Base-by-base conservation (phyloP, 305 asterid genomes). In the Solanum hybrid region DNA sequence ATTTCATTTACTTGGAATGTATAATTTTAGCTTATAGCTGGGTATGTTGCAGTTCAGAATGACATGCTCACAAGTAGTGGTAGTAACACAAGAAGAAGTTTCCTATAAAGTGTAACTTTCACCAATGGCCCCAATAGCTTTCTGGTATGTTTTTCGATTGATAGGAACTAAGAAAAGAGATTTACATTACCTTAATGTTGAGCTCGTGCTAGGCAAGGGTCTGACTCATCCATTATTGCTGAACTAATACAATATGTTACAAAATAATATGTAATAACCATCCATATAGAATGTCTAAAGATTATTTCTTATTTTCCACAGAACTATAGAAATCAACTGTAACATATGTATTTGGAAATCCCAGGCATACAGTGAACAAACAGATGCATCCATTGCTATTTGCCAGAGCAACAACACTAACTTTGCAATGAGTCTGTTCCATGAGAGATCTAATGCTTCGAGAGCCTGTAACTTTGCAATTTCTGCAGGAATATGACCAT, bases 381-480 rank as follows among this genome's bases (percentile, higher is more conserved):
- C 22, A 36, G 32, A 37, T 46, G 60, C 60, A 79, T 79, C 56
- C 85, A 79, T 77, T 77, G 46, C 38, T 3, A 75, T 75, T 29
- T 75, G 3, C 80, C 11, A 75, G 38, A 75, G 7, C 38, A 76
- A 16, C 26, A 76, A 76, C 81, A 7, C 13, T 78, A 78, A 36
- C 24, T 27, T n/a, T 35, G 29, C 87, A 14, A 46, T 66, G 32
- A 88, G 38, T 79, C 22, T 79, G 36, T 79, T 88, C 85, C 80
- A 71, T 20, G 90, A 88, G 36, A 88, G 38, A 24, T 88, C 87
- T 64, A 88, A 79, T 8, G 80, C 27, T 60, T 88, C 90, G 5
- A 79, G 88, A 40, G 5, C 40, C 5, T 12, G 7, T 17, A 79
- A 35, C 38, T 80, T 35, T 29, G 60, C 71, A 24, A 88, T 27